Conservation (phyloP, 306 rosid genomes). For the Ammopiptanthus mongolicus region DNA sequence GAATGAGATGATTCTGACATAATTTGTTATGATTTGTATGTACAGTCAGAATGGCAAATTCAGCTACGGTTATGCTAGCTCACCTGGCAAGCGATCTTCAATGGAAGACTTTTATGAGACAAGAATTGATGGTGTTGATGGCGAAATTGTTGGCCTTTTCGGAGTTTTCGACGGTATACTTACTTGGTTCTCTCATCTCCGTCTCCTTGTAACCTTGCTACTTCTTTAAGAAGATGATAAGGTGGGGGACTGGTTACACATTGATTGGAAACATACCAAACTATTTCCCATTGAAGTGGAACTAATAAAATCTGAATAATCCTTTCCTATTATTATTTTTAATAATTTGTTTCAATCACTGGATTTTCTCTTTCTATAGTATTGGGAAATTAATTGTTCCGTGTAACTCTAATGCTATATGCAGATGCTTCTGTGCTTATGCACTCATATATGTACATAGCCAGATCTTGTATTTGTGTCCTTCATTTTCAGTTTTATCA, state of each 20-base stretch:
- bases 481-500: not conserved
- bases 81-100: conserved; percentile 93
- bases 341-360: not conserved
- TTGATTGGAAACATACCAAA: not conserved
- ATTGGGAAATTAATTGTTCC: conserved; percentile 14
- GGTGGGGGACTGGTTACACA: not conserved
- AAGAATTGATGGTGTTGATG: conserved; percentile 89
- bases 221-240: not conserved
- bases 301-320: not conserved
- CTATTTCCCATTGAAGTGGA: not conserved
- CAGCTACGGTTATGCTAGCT: conserved; percentile 98
- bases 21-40: conserved; percentile 30
- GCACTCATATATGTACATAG: not conserved
- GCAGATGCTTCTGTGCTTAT: not conserved
- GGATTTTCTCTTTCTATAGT: not conserved
- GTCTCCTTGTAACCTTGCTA: not conserved
- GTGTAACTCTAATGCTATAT: not conserved
- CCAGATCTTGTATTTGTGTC: not conserved
- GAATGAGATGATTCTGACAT: conserved; percentile 15
- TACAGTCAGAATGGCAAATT: conserved; percentile 93
- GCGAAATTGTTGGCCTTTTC: conserved; percentile 93
- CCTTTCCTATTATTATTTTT: not conserved
- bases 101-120: conserved; percentile 99
- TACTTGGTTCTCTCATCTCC: conserved; percentile 3
- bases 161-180: conserved; percentile 91